A percentile compares a stretch with the other conserved stretches of the same genome.
Conservation (phyloP, 2,329 filamentous ascomycete genomes). For the Curvularia spicifera region DNA sequence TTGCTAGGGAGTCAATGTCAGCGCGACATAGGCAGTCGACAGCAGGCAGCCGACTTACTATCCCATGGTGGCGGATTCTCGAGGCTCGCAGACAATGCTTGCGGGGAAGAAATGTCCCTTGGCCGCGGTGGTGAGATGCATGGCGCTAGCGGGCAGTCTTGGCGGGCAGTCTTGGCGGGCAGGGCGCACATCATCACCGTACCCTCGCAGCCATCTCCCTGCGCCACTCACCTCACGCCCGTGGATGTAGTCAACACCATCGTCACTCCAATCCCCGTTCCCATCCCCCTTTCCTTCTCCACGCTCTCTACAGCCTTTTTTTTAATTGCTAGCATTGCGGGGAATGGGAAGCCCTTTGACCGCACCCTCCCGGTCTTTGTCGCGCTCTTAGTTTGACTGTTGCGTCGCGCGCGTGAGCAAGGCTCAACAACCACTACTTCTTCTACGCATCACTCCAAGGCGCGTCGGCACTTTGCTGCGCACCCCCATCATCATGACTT, state of each 20-base stretch:
- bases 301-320: slow-evolving; percentile 30
- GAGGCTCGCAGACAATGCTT: slow-evolving; percentile 21
- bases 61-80: slow-evolving; percentile 40
- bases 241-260: slow-evolving; percentile 28
- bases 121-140: slow-evolving; percentile 32
- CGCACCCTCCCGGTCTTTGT: slow-evolving; percentile 37
- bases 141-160: slow-evolving; percentile 20
- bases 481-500: slow-evolving; percentile 37
- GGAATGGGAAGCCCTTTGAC: slow-evolving; percentile 37
- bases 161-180: slow-evolving; percentile 21
- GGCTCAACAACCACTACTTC: slow-evolving; percentile 22
- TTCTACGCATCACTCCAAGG: slow-evolving; percentile 32
- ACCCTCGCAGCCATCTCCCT: slow-evolving; percentile 10
- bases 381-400: slow-evolving; percentile 36
- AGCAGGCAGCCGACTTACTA: slow-evolving; percentile 36
- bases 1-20: slow-evolving; percentile 33
- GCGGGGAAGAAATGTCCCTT: slow-evolving; percentile 26
- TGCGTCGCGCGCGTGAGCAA: slow-evolving; percentile 43
- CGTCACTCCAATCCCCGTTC: slow-evolving; percentile 11
- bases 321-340: slow-evolving; percentile 29
- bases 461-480: slow-evolving; percentile 25
- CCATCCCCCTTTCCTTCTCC: slow-evolving; percentile 26
- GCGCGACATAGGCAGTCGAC: background rate
- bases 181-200: slow-evolving; percentile 17
- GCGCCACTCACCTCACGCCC: slow-evolving; percentile 18